phyloP scores from a whole-genome alignment of 2,329 filamentous ascomycete species.

The Scolecobasidium constrictum region DNA sequence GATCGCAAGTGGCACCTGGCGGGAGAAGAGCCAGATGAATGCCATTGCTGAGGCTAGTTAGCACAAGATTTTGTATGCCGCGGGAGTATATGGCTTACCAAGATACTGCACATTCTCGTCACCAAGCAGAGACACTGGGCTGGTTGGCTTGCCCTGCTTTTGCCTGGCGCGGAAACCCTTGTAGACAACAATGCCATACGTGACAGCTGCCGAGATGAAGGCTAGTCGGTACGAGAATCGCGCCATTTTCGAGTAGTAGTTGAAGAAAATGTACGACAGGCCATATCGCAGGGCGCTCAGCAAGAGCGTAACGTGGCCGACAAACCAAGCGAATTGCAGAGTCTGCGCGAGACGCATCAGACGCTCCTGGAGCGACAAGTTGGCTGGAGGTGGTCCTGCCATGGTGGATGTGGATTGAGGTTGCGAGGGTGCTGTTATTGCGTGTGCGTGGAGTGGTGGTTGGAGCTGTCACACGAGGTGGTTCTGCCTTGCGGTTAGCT shows the following conservation, averaged over 20 bases:
- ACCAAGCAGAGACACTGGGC: conserved; percentile 52
- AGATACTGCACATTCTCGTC: conserved; percentile 99
- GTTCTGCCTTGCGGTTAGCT: too few species aligned
- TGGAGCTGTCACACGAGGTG: too few species aligned
- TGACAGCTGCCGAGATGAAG: conserved; percentile 79
- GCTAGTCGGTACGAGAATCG: conserved; percentile 79
- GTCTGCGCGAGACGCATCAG: conserved; percentile 73
- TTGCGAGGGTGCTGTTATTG: too few species aligned
- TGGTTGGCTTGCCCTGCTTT: conserved; percentile 51
- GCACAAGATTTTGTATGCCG: conserved; percentile 8
- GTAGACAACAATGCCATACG: conserved; percentile 97
- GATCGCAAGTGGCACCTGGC: conserved; percentile 81
- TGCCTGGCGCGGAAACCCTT: conserved; percentile 86
- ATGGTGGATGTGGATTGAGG: too few species aligned
- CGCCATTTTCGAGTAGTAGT: conserved; percentile 68
- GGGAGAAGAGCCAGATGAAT: conserved; percentile 85
- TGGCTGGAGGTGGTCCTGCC: conserved; percentile 50
- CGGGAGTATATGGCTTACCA: conserved; percentile 44
- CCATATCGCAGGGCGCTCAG: conserved; percentile 72
- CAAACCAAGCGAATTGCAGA: conserved; percentile 67
- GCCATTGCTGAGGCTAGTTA: conserved; percentile 59
- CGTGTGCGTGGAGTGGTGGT: too few species aligned
- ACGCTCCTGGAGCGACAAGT: conserved; percentile 60
- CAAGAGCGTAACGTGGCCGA: conserved; percentile 77
- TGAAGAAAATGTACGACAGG: conserved; percentile 80